Evolutionary conservation across 1,284 basidiomycete genomes (phyloP).

Genomic region (Ganoderma lingzhi): DNA sequence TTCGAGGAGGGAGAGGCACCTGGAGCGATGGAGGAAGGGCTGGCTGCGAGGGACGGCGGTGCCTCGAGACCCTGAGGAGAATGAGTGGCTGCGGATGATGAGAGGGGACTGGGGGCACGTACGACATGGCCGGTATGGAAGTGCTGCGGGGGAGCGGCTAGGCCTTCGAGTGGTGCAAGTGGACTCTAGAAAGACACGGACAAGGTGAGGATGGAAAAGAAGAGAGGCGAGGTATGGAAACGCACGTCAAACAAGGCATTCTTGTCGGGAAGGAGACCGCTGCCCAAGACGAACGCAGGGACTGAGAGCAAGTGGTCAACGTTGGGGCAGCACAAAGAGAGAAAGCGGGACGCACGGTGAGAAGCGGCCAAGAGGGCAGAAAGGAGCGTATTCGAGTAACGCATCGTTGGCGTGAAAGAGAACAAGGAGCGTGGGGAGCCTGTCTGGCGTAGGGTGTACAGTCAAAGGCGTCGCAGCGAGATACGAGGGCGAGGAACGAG

Average conservation of each 20-base stretch:
- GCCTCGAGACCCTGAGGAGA: background rate
- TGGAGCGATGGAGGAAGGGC: background rate
- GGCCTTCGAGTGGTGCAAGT: background rate
- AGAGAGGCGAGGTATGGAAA: background rate
- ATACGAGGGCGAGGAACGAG: background rate
- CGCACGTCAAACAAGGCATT: background rate
- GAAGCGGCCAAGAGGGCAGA: background rate
- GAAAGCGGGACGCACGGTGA: background rate
- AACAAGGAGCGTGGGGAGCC: background rate
- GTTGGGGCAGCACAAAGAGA: background rate
- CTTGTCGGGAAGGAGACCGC: background rate
- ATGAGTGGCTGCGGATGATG: background rate
- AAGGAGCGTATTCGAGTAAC: background rate
- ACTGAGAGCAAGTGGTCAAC: background rate
- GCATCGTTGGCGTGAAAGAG: background rate
- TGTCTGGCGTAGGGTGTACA: background rate
- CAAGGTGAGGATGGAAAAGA: background rate
- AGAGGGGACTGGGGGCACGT: background rate
- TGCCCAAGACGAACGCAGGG: background rate
- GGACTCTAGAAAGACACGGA: background rate
- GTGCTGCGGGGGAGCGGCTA: background rate
- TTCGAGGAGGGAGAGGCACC: background rate
- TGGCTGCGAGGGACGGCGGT: background rate
- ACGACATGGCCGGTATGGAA: background rate
- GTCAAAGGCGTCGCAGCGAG: background rate